Base-by-base conservation (phyloP, 164 flowering plant genomes). In the Warburgia ugandensis region DNA sequence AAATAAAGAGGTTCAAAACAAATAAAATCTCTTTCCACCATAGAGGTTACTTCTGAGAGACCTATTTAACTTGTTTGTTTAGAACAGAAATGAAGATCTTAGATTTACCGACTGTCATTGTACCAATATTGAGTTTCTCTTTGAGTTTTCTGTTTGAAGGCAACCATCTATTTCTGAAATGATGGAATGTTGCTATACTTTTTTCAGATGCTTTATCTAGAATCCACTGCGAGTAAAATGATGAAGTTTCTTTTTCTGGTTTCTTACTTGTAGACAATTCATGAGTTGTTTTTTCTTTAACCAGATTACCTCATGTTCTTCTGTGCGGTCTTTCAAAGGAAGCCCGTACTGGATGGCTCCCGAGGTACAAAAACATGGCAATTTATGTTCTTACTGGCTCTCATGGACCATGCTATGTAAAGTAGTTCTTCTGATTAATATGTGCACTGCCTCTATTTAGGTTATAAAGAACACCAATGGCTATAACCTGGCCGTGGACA, bases 321-420 rank as follows among this genome's bases (percentile, higher is more conserved):
- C 89, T n/a, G 73, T 86, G 78, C 80, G 86, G 30, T 90, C 97
- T 58, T 90, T 86, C 72, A 90, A 84, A 61, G 97, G 95, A 58
- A 90, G 95, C 66, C 95, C 95, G 31, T 90, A 86, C 52, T 90
- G 97, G 97, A 90, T 90, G 96, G 96, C 97, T 32, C 97, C 97
- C 32, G 97, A 90, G 96, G 97, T 90, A 47, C 50, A 48, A 46
- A 32, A 29, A 19, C 21, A 11, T 17, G 36, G 13, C 11, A n/a
- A 16, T 8, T 43, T 11, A 2, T 23, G n/a, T 33, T 5, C 4
- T 29, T 30, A 13, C 22, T 7, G 27, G 16, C 35, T 29, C 45
- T 48, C 23, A 29, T 5, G 12, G 10, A n/a, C n/a, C 13, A 29
- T 36, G 35, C 22, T 54, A 29, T 21, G 21, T 3, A 43, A 31